Conservation (phyloP, 768 basidiomycete species). For the Macrolepiota albuminosa region DNA sequence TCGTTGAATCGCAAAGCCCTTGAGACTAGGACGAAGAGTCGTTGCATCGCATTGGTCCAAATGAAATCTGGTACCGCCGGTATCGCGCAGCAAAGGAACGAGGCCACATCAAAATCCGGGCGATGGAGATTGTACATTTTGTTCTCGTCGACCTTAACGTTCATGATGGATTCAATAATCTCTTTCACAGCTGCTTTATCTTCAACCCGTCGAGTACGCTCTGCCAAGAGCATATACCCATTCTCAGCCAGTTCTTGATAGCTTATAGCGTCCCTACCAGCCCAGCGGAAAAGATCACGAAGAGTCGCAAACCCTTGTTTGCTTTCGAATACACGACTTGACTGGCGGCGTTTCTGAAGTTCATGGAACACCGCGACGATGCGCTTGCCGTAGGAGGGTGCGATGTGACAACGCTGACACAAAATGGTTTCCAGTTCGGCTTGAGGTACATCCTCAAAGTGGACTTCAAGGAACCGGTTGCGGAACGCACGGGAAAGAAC, state of each 20-base stretch:
- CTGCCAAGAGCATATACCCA: slow-evolving; percentile 96
- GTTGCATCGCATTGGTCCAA: slow-evolving; percentile 93
- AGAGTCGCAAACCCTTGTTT: slow-evolving; percentile 96
- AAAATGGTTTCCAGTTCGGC: slow-evolving; percentile 89
- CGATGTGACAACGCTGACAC: slow-evolving; percentile 87
- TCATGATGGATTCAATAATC: slow-evolving; percentile 87
- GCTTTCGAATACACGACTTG: slow-evolving; percentile 92
- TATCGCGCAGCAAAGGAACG: slow-evolving; percentile 52
- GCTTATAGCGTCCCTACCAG: slow-evolving; percentile 79
- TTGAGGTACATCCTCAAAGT: slow-evolving; percentile 96
- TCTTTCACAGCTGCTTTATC: slow-evolving; percentile 90
- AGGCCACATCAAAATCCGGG: slow-evolving; percentile 31
- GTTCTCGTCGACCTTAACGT: slow-evolving; percentile 73
- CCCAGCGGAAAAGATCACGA: slow-evolving; percentile 97
- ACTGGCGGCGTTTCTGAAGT: slow-evolving; percentile 87
- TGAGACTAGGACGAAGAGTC: slow-evolving; percentile 78
- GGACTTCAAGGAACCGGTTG: slow-evolving; percentile 95
- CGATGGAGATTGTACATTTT: slow-evolving; percentile 59
- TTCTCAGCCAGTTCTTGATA: slow-evolving; percentile 94
- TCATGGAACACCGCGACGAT: slow-evolving; percentile 93
- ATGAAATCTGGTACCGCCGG: slow-evolving; percentile 54
- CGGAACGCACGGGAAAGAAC: slow-evolving; percentile 93
- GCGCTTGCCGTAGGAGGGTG: slow-evolving; percentile 87
- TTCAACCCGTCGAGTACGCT: slow-evolving; percentile 78
- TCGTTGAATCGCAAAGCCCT: slow-evolving; percentile 89